Evolutionary conservation across 371 early-diverging fungal genomes (phyloP).

Genomic region (Paraphysoderma sedebokerense): DNA sequence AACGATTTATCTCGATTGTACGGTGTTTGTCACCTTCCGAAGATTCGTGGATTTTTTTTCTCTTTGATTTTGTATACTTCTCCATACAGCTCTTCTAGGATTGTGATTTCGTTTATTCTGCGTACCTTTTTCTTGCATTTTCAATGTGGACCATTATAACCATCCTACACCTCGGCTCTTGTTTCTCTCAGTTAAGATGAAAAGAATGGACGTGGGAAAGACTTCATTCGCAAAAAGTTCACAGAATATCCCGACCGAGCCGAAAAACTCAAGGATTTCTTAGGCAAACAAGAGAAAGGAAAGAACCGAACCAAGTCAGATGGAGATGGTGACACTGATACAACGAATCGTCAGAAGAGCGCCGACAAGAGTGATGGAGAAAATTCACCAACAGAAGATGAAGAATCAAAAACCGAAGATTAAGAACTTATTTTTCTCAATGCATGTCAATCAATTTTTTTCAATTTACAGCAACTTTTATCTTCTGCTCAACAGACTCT

Average conservation of each 20-base stretch:
- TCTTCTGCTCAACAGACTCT: no score
- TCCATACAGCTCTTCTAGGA: no score
- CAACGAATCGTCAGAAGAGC: not conserved
- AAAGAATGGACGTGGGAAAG: constrained; percentile 73
- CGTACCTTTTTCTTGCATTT: no score
- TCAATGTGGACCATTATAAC: no score
- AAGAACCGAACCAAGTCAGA: constrained; percentile 39
- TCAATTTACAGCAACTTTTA: no score
- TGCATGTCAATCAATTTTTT: no score
- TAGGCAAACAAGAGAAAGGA: constrained; percentile 47
- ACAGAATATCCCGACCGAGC: constrained; percentile 86
- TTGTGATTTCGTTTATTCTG: no score
- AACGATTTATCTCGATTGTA: no score
- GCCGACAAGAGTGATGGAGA: constrained; percentile 11
- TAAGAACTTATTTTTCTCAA: constrained; percentile 59
- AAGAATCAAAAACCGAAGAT: constrained; percentile 75
- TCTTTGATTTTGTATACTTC: no score
- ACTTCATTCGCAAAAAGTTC: constrained; percentile 73
- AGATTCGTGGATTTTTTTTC: no score
- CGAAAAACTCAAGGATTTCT: constrained; percentile 75
- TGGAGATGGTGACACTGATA: constrained; percentile 8
- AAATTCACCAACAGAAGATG: constrained; percentile 33
- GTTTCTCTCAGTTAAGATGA: constrained; percentile 64
- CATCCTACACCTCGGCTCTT: no score
- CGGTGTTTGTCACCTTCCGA: no score